Evolutionary conservation across 1,284 basidiomycete genomes (phyloP), one percentile per base, ranked within the genome.

Genomic region (Amylostereum areolatum): DNA sequence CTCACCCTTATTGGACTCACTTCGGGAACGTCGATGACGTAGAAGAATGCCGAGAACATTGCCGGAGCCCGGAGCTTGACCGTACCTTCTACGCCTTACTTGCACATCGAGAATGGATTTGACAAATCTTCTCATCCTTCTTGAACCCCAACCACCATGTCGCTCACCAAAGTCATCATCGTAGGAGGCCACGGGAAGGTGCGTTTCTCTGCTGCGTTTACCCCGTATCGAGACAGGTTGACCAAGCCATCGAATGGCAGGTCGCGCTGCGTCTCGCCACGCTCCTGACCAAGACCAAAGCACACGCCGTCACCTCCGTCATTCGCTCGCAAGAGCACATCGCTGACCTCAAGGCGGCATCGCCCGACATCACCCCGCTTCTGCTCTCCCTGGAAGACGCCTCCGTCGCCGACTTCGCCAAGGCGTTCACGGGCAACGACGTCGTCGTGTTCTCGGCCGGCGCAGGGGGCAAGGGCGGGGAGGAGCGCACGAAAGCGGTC

Each of bases 381-480:
- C 54, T 85, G 3, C 70, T 85, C 30, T 83, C 81, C 2, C 69
- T 89, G 32, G 85, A 88, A 57, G 71, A 77, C 9, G 67, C 74
- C 3, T 60, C 77, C 0, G 68, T 73, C 0, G 51, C 66, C 2
- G 73, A 79, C 4, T 74, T 88, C 52, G 70, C 71, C 2, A 55
- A 66, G 1, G 70, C 73, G 2, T 80, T 89, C 54, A 56, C 68
- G 28, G 71, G 70, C 2, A 62, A 70, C n/a, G 67, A 77, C 43
- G 70, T 80, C 25, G 78, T 89, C 11, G 74, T 86, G 54, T 89
- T 84, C 59, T 68, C 77, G 24, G 83, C 83, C 1, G 87, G 87
- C 2, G 81, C 86, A 0, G 85, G 84, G 0, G 83, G 83, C 0
- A 83, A 83, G 57, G 85, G 82, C 56, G 72, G 78, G 0, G 65